Evolutionary conservation across 176 grass and related monocot genomes (phyloP).

Genomic region (Otatea glauca): DNA sequence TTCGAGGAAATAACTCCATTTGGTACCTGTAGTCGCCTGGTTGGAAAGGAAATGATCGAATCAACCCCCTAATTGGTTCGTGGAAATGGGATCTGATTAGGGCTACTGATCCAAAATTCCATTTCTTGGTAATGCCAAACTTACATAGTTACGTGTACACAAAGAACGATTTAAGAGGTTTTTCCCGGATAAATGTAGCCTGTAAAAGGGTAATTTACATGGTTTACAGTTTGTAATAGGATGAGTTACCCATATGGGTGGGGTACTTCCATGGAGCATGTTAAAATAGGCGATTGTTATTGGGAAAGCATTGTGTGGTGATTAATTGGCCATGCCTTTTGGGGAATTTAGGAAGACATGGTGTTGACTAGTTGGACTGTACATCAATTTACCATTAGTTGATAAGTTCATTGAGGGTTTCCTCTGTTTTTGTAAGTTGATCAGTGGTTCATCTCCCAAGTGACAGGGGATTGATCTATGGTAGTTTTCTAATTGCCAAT

Average conservation of each 20-base stretch:
- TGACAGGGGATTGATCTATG: background rate
- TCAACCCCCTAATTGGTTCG: background rate
- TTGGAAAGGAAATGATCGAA: background rate
- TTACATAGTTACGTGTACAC: background rate
- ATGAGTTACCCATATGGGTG: background rate
- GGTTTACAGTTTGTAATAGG: background rate
- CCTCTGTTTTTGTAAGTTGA: background rate
- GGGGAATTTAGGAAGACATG: background rate
- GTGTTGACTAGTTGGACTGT: background rate
- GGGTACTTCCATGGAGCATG: background rate
- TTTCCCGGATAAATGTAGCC: background rate
- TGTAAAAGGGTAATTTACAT: background rate
- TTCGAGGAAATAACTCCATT: background rate
- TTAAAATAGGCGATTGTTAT: background rate
- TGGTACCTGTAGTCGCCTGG: background rate
- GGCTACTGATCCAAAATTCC: background rate
- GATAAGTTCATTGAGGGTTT: background rate
- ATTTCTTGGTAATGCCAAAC: background rate
- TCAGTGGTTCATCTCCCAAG: background rate
- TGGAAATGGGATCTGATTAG: constrained; percentile 19
- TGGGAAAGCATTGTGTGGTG: background rate
- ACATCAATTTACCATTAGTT: background rate
- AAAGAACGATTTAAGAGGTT: background rate
- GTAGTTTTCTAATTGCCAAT: background rate
- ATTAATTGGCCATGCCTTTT: constrained; percentile 13